Conservation (phyloP, 2,329 filamentous ascomycete species). For the Pyrenochaeta sp. region DNA sequence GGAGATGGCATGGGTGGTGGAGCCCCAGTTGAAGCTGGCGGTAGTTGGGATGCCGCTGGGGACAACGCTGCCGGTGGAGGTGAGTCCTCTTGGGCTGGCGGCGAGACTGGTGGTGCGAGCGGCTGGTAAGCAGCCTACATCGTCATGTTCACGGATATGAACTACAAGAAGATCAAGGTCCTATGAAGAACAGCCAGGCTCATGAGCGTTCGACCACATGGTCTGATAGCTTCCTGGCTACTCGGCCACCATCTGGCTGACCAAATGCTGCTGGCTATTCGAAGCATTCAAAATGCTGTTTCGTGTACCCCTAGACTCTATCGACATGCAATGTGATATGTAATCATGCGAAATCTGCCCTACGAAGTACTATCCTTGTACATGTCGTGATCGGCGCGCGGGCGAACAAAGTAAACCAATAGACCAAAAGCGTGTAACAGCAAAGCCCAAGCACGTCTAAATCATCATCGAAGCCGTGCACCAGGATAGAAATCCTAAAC, state of each 20-base stretch:
- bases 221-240: background rate
- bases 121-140: slow-evolving; percentile 15
- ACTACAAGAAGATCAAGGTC: background rate
- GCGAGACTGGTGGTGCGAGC: slow-evolving; percentile 10
- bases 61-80: slow-evolving; percentile 20
- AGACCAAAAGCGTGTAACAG: too few relatives aligned
- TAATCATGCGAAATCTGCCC: background rate
- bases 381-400: too few relatives aligned
- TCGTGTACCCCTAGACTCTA: background rate
- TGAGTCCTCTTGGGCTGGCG: slow-evolving; percentile 26
- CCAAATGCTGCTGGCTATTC: slow-evolving; percentile 1
- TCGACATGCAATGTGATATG: background rate
- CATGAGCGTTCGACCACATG: background rate
- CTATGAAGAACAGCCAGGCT: background rate
- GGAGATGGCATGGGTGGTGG: slow-evolving; percentile 22
- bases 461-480: too few relatives aligned
- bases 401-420: too few relatives aligned
- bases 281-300: background rate
- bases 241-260: background rate
- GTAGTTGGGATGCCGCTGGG: slow-evolving; percentile 18
- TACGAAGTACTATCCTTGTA: background rate
- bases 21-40: slow-evolving; percentile 19
- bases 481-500: too few relatives aligned
- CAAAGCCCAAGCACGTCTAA: too few relatives aligned
- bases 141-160: background rate